Evolutionary conservation across 2,329 filamentous ascomycete genomes (phyloP).

Genomic region (Aschersonia sp.): DNA sequence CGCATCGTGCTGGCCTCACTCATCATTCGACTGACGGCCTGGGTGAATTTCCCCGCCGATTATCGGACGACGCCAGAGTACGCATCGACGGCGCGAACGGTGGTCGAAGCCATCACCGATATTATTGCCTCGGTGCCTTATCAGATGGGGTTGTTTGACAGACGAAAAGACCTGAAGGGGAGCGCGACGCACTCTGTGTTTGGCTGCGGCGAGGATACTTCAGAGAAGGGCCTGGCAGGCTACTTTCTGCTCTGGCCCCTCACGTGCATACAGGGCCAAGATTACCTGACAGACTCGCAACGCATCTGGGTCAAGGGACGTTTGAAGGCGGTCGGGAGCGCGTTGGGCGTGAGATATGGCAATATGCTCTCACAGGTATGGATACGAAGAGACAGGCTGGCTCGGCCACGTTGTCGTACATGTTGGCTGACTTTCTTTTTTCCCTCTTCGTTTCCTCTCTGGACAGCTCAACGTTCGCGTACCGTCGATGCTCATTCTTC

Average conservation of each 20-base stretch:
- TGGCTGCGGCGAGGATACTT: constrained; percentile 31
- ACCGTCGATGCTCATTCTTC: constrained; percentile 44
- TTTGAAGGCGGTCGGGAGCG: constrained; percentile 35
- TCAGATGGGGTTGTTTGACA: constrained; percentile 41
- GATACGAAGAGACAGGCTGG: neutral
- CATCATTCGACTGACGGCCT: constrained; percentile 42
- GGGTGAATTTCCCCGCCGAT: constrained; percentile 43
- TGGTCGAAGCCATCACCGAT: constrained; percentile 36
- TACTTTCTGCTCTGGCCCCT: constrained; percentile 46
- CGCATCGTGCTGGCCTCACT: constrained; percentile 38
- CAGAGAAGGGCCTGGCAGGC: constrained; percentile 37
- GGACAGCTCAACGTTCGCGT: constrained; percentile 38
- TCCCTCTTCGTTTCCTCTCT: neutral
- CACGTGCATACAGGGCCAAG: constrained; percentile 34
- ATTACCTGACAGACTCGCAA: constrained; percentile 43
- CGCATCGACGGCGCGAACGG: constrained; percentile 33
- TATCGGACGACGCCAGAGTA: constrained; percentile 48
- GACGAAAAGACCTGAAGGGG: constrained; percentile 22
- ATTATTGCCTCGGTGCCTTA: constrained; percentile 45
- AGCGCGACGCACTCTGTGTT: constrained; percentile 26
- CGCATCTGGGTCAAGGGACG: constrained; percentile 38
- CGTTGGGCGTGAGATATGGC: constrained; percentile 42
- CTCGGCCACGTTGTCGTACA: no score
- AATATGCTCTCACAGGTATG: constrained; percentile 36
- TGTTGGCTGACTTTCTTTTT: neutral